Base-by-base conservation (phyloP, 1,284 basidiomycete species). In the Microbotryomycetes sp. region DNA sequence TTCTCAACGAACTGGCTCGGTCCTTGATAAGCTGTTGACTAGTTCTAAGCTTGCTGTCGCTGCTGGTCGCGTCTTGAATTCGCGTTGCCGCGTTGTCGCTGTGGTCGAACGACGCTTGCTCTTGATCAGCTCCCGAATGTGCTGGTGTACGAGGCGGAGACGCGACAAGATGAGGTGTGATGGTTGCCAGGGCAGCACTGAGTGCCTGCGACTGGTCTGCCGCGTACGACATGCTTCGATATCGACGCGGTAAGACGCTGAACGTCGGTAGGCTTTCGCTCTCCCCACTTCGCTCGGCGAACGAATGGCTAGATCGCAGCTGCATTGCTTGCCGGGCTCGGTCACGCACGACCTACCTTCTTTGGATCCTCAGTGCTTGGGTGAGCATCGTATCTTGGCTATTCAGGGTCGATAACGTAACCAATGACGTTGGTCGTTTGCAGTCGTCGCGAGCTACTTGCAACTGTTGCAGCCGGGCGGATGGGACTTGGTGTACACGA, bases 391-490 rank as follows among this genome's bases (percentile, higher is more conserved):
- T 23, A 32, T 22, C 31, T 15, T n/a, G n/a, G n/a, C n/a, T n/a
- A n/a, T n/a, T n/a, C n/a, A n/a, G n/a, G n/a, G 12, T 22, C 19
- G 14, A 30, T 4, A 9, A 6, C 7, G 9, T 14, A 29, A 22
- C 36, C 5, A 2, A 6, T 28, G 9, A 28, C 45, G 12, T 22
- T 42, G 1, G 12, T 1, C 26, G 36, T 3, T 6, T 6, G 7
- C 56, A 64, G 64, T 68, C 57, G 62, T 62, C 0, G 66, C 66
- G 2, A 61, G 61, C 15, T 68, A 68, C 57, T 45, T 68, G 9
- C 66, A 68, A 25, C 64, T 68, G n/a, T 47, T 68, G 16, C 22
- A 42, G 3, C 61, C 66, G 3, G 62, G 59, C 36, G 52, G 64
- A 22, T 68, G 64, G 64, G 51, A 56, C 29, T 51, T 68, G 30